phyloP scores from a whole-genome alignment of 2,329 filamentous ascomycete genomes.

The Talaromyces rugulosus region DNA sequence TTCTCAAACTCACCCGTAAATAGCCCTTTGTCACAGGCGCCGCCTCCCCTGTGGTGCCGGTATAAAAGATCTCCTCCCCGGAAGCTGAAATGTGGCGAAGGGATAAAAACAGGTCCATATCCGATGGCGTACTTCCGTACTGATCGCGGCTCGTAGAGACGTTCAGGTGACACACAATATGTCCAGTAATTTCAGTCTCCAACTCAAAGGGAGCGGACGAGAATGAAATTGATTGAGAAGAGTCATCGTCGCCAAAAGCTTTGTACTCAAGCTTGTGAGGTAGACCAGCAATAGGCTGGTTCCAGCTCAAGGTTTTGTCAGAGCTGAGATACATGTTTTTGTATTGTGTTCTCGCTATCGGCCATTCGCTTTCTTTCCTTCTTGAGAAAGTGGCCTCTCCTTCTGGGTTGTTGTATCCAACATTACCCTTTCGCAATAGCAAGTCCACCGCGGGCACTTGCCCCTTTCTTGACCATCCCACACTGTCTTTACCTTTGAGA shows the following conservation, averaged over 20 bases:
- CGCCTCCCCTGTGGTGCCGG: slow-evolving; percentile 53
- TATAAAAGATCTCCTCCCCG: slow-evolving; percentile 51
- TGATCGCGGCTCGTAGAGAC: slow-evolving; percentile 49
- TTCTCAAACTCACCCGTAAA: slow-evolving; percentile 49
- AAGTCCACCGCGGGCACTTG: slow-evolving; percentile 59
- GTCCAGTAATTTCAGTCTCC: slow-evolving; percentile 61
- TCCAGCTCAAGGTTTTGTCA: background rate
- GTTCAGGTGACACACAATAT: slow-evolving; percentile 61
- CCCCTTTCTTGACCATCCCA: slow-evolving; percentile 40
- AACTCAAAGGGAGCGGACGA: slow-evolving; percentile 33
- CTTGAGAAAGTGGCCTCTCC: slow-evolving; percentile 54
- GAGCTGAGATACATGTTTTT: slow-evolving; percentile 31
- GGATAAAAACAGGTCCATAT: slow-evolving; percentile 55
- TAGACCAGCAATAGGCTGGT: background rate
- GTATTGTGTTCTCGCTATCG: slow-evolving; percentile 62
- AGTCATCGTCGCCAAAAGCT: slow-evolving; percentile 55
- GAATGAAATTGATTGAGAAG: slow-evolving; percentile 55
- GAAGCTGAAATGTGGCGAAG: slow-evolving; percentile 49
- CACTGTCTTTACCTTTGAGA: slow-evolving; percentile 60
- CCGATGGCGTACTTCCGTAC: slow-evolving; percentile 37
- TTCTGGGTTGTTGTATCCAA: slow-evolving; percentile 62
- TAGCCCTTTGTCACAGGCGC: slow-evolving; percentile 53
- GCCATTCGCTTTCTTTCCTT: slow-evolving; percentile 61
- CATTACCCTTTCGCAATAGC: slow-evolving; percentile 61
- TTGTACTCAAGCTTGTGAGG: slow-evolving; percentile 51